Evolutionary conservation across 768 basidiomycete genomes (phyloP), one percentile per base, ranked within the genome.

Genomic region (Trametes villosa): DNA sequence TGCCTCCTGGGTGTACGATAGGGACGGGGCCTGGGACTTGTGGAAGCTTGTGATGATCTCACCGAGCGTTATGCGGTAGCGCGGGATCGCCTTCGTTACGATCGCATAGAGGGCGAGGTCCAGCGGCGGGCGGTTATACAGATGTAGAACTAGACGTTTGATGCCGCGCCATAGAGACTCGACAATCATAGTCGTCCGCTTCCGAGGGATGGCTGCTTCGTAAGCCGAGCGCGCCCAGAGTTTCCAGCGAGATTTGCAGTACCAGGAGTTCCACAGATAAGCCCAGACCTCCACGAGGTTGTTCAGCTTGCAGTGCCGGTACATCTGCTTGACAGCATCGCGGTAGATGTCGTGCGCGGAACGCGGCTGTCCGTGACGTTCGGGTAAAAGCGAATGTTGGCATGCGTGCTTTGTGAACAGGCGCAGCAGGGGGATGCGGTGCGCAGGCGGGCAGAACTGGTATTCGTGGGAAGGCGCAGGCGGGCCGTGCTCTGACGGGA

Each of bases 251-350:
- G 65, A 50, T 20, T 62, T 67, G 11, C 53, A 57, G 60, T 73
- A 74, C 73, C 73, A 73, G 9, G 60, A 56, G 41, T 68, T 71
- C 70, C 72, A 73, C 33, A 73, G 26, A 57, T 73, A 72, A 6
- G 70, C 72, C 70, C 69, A 73, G 26, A 68, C 68, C 27, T 48
- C 46, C 11, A 9, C 8, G 22, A 40, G 24, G 11, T 41, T 38
- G 29, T 38, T 53, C 24, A 22, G 12, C n/a, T 41, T 20, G 38
- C 38, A 40, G 18, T 38, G 22, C 9, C 15, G 22, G n/a, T 53
- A 42, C 52, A 30, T 38, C 26, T 53, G 40, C 7, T 18, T 12
- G 29, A 41, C 53, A 1, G 53, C 53, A 11, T 30, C 29, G 7
- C 30, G 46, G 31, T 31, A 48, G 29, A 48, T 48, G 15, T 48